Evolutionary conservation across 352 stramenopile genomes (phyloP).

Genomic region (Globisporangium megalacanthum): DNA sequence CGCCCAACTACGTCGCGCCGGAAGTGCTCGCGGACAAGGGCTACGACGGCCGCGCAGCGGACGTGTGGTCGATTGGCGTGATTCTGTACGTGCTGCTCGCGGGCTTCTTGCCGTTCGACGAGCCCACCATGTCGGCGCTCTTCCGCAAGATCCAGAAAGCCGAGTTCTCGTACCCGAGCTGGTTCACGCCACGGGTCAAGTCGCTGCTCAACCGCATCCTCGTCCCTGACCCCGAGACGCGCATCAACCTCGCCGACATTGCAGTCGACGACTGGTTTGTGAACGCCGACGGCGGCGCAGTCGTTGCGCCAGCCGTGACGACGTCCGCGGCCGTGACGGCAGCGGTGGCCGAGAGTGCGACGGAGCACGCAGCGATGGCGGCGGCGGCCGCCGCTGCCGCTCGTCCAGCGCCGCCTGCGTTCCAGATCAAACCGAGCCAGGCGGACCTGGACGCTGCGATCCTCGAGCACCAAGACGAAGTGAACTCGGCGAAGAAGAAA

Average conservation of each 20-base stretch:
- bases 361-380: constrained; percentile 11
- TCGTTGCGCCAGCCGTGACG: constrained; percentile 14
- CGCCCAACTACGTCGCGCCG: constrained; percentile 90
- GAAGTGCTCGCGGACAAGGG: constrained; percentile 82
- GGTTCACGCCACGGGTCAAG: constrained; percentile 88
- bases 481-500: constrained; percentile 61
- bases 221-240: constrained; percentile 87
- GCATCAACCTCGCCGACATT: constrained; percentile 87
- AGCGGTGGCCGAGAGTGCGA: neutral
- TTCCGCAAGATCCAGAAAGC: constrained; percentile 97
- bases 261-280: constrained; percentile 88
- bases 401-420: constrained; percentile 33
- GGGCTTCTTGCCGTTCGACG: constrained; percentile 92
- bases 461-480: constrained; percentile 71
- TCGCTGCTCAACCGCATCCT: constrained; percentile 91
- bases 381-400: neutral
- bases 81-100: constrained; percentile 94
- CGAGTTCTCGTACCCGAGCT: constrained; percentile 93
- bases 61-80: constrained; percentile 90
- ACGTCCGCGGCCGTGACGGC: neutral
- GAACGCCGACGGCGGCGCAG: constrained; percentile 30
- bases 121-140: constrained; percentile 92
- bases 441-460: constrained; percentile 81
- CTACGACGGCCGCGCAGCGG: constrained; percentile 84
- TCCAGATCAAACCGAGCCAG: constrained; percentile 68